Conservation (phyloP, 257 asterid genomes). For the Cynanchum wilfordii region DNA sequence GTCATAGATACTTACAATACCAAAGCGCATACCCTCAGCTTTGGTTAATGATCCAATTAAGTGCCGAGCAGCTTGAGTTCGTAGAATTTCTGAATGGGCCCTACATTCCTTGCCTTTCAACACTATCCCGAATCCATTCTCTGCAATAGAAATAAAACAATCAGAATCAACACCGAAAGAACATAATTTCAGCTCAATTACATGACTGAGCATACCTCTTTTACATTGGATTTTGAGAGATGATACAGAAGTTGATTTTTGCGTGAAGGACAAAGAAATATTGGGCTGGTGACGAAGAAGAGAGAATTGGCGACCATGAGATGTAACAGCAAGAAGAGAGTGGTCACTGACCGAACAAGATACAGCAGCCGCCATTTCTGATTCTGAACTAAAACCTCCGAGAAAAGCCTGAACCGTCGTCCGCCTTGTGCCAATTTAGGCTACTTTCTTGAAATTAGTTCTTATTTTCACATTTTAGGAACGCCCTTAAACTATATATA, state of each 20-base stretch:
- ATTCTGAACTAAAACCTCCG: background rate
- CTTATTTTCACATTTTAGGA: too few species aligned
- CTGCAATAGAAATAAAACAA: background rate
- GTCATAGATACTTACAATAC: slow-evolving; percentile 47
- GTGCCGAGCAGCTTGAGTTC: slow-evolving; percentile 58
- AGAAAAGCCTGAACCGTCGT: background rate
- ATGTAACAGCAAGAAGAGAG: slow-evolving; percentile 11
- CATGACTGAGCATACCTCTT: background rate
- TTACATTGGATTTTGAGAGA: slow-evolving; percentile 16
- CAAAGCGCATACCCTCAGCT: slow-evolving; percentile 69
- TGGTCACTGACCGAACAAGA: slow-evolving; percentile 7
- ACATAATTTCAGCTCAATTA: background rate
- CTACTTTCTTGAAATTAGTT: too few species aligned
- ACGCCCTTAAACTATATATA: too few species aligned
- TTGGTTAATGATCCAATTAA: slow-evolving; percentile 59
- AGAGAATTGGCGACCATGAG: background rate
- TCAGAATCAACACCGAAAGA: background rate
- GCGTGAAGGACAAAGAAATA: background rate
- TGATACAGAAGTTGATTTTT: slow-evolving; percentile 3
- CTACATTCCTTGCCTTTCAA: slow-evolving; percentile 31
- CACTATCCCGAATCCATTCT: slow-evolving; percentile 6
- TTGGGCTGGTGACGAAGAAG: background rate
- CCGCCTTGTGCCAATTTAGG: too few species aligned
- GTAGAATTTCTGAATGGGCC: slow-evolving; percentile 21
- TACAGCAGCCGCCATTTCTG: slow-evolving; percentile 18